A percentile compares a stretch with the other conserved stretches of the same genome.
Evolutionary conservation across 768 basidiomycete genomes (phyloP).

Genomic region (Agaricus sinodeliciosus): DNA sequence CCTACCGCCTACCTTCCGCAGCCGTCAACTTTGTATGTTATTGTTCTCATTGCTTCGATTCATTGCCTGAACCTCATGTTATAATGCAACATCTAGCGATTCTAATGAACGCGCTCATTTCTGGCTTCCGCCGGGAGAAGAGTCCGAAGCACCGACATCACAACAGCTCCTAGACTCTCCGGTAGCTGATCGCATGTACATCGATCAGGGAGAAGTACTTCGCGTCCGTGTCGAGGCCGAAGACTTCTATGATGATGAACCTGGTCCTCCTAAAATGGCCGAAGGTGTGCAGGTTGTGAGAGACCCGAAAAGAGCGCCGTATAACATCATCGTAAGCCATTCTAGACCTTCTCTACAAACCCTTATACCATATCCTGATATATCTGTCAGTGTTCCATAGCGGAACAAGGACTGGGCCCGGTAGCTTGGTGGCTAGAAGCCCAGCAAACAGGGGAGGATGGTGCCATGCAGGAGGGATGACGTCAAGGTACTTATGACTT

Average conservation of each 20-base stretch:
- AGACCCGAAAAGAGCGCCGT: constrained; percentile 53
- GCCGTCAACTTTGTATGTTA: constrained; percentile 70
- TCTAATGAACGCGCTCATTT: constrained; percentile 79
- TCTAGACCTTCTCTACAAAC: not conserved
- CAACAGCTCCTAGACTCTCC: constrained; percentile 69
- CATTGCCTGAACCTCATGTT: not conserved
- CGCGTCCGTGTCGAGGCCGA: constrained; percentile 77
- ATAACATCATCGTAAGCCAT: constrained; percentile 57
- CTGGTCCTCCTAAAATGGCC: constrained; percentile 70
- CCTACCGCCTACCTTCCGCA: constrained; percentile 75
- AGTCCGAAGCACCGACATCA: constrained; percentile 42
- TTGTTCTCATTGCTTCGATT: not conserved
- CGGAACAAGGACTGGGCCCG: constrained; percentile 78
- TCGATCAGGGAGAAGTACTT: constrained; percentile 69
- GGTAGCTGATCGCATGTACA: constrained; percentile 65
- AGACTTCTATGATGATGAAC: constrained; percentile 83
- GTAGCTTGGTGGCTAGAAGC: constrained; percentile 67
- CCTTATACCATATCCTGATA: not conserved
- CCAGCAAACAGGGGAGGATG: constrained; percentile 31
- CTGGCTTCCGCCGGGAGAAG: constrained; percentile 52
- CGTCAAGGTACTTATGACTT: not conserved
- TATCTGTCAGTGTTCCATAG: constrained; percentile 63
- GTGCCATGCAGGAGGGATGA: constrained; percentile 38
- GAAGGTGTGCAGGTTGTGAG: constrained; percentile 55
- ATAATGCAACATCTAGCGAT: constrained; percentile 39